Evolutionary conservation across 495 filamentous ascomycete species (phyloP), one percentile per base, ranked within the genome.

Genomic region (Podospora australis): DNA sequence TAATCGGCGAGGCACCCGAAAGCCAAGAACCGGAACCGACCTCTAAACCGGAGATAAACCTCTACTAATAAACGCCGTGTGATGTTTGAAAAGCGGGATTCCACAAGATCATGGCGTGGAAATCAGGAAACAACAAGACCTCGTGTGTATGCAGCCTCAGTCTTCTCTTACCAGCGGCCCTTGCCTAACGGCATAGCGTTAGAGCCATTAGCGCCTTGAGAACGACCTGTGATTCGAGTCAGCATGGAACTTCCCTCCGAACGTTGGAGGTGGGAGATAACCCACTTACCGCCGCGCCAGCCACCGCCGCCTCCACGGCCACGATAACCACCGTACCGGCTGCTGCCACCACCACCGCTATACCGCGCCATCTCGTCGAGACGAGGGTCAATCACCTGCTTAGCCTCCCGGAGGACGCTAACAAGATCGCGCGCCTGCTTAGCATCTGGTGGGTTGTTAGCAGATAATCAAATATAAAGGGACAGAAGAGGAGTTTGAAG

Each of bases 341-440:
- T 78, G 52, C 84, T 77, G 45, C 89, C 87, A 54, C 91, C 90
- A 43, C 90, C 88, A 51, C 90, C 88, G 62, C 87, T 75, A 69
- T 89, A 96, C 65, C 92, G 87, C 47, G 82, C 83, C 92, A 97
- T 97, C 75, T 98, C 92, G 50, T 82, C 79, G 49, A 98, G 85
- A 70, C 87, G 82, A 59, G 92, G 92, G 62, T 97, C 94, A 68
- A 98, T 89, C 70, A 95, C 87, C 73, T 98, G 92, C 76, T 98
- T 98, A 53, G 92, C 90, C 70, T 98, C 92, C 56, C 82, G 84
- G 55, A 98, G 87, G 54, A 98, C 87, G 38, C 74, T 76, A 48
- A 97, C 81, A 61, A 98, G 83, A 72, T 98, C 92, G 76, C 94
- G 89, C 70, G 92, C 92, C 80, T 86, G 79, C 79, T 98, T 98